A percentile compares a stretch with the other conserved stretches of the same genome.
Conservation (phyloP, 1,284 basidiomycete species). For the Ganoderma lingzhi region DNA sequence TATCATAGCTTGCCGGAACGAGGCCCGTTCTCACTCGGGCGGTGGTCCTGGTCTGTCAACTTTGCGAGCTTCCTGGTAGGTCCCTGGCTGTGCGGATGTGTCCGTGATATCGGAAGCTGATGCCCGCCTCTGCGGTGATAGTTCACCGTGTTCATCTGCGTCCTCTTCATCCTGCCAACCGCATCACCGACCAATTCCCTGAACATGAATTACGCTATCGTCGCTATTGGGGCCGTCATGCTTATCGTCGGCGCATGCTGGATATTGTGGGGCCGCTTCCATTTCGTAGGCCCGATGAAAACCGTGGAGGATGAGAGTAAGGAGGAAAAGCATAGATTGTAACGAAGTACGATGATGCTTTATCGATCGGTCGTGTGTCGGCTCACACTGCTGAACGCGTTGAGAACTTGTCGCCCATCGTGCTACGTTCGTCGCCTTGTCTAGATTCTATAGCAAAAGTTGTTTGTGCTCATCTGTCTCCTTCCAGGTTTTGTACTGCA, state of each 20-base stretch:
- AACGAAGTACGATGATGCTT: background rate
- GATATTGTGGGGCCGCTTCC: conserved; percentile 48
- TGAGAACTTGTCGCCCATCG: no score
- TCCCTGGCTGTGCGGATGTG: background rate
- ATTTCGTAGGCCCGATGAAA: conserved; percentile 44
- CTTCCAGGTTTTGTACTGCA: no score
- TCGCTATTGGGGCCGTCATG: conserved; percentile 57
- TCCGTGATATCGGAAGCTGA: conserved; percentile 11
- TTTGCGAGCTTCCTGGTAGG: conserved; percentile 54
- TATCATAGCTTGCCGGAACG: conserved; percentile 45
- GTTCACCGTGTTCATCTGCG: conserved; percentile 63
- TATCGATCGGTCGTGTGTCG: background rate
- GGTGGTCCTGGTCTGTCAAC: conserved; percentile 62
- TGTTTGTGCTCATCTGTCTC: no score
- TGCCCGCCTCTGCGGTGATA: conserved; percentile 30
- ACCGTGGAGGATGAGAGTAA: conserved; percentile 27
- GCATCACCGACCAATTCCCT: conserved; percentile 61
- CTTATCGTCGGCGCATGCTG: conserved; percentile 51
- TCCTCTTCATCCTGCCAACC: conserved; percentile 69
- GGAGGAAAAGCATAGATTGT: background rate
- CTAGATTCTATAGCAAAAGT: no score
- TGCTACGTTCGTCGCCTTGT: no score
- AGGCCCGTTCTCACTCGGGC: conserved; percentile 63
- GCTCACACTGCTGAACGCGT: no score
- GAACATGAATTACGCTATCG: conserved; percentile 73